Evolutionary conservation across 306 rosid species (phyloP).

Genomic region (Chamaecrista fasciculata): DNA sequence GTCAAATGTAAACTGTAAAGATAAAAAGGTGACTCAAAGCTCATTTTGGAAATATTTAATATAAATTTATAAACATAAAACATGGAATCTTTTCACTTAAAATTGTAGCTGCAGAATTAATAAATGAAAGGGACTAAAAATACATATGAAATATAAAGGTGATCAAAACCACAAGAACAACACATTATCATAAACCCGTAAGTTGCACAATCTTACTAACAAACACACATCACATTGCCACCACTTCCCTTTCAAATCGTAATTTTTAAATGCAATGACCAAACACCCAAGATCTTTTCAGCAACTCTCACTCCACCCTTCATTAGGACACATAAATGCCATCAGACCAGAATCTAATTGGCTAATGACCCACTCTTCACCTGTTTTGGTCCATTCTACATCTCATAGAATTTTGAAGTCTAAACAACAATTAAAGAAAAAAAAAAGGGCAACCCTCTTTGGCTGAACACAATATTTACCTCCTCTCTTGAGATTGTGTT

Average conservation of each 20-base stretch:
- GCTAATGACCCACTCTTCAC: background rate
- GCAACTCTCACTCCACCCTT: background rate
- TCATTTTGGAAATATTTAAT: background rate
- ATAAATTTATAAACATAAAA: background rate
- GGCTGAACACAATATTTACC: constrained; percentile 51
- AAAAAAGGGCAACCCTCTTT: background rate
- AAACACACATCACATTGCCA: background rate
- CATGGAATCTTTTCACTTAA: background rate
- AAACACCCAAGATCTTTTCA: background rate
- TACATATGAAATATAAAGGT: background rate
- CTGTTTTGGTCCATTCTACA: background rate
- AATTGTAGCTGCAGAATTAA: background rate
- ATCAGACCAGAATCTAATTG: constrained; percentile 10
- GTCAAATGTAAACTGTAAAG: background rate
- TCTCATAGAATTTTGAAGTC: background rate
- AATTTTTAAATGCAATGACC: background rate
- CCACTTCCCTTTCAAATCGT: background rate
- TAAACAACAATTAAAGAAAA: background rate
- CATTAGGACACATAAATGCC: too few species aligned
- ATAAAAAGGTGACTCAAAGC: background rate
- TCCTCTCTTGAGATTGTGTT: constrained; percentile 83
- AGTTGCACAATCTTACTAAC: background rate
- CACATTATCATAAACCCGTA: background rate
- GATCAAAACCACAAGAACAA: background rate
- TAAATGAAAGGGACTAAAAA: background rate